A percentile compares a stretch with the other conserved stretches of the same genome.
Conservation (phyloP, 164 flowering plant species). For the Dillenia turbinata region DNA sequence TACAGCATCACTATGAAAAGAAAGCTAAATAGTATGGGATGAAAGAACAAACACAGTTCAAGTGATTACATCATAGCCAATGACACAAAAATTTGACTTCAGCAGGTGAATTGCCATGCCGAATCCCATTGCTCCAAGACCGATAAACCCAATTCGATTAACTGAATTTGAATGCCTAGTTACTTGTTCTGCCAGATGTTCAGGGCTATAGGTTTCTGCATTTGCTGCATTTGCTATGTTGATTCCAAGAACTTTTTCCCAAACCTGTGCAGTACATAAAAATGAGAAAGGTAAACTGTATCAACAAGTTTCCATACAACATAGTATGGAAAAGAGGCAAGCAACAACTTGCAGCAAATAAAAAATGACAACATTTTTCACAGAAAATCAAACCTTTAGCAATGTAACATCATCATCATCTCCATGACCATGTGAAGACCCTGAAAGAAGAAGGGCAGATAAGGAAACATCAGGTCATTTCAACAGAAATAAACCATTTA, state of each 20-base stretch:
- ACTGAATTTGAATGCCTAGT: conserved; percentile 38
- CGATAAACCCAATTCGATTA: conserved; percentile 83
- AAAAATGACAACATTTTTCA: background rate
- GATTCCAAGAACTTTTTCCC: conserved; percentile 68
- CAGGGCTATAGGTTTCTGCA: conserved; percentile 59
- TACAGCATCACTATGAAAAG: no score
- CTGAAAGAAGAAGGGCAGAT: conserved; percentile 29
- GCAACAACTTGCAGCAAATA: background rate
- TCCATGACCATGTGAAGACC: conserved; percentile 38
- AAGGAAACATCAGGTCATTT: conserved; percentile 6
- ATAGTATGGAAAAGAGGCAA: no score
- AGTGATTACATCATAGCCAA: conserved; percentile 79
- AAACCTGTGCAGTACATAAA: conserved; percentile 42
- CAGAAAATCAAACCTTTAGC: conserved; percentile 41
- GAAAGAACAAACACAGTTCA: no score
- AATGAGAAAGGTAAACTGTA: background rate
- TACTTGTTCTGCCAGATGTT: conserved; percentile 51
- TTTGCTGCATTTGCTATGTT: conserved; percentile 52
- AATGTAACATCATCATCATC: conserved; percentile 35
- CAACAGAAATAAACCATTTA: background rate
- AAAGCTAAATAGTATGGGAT: no score
- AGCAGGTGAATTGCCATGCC: conserved; percentile 97
- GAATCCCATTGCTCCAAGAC: conserved; percentile 99
- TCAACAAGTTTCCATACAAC: background rate
- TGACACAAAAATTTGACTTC: conserved; percentile 63